These are phyloP conservation scores for Coprinellus aureogranulatus DNA, from an alignment of 768 basidiomycete genomes.

Conservation along the genomic window DNA sequence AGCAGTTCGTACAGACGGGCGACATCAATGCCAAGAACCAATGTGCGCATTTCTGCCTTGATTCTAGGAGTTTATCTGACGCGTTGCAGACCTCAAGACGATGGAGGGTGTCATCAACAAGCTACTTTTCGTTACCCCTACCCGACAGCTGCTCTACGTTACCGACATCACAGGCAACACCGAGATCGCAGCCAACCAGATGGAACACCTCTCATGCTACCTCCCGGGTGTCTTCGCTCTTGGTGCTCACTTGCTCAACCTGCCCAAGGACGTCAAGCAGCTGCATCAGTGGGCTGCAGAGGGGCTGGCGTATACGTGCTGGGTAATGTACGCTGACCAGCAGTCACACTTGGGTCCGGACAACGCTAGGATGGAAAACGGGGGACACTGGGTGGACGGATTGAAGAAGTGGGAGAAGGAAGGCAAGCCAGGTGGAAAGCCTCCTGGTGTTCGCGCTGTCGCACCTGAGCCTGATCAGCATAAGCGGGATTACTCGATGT, in stretches of 20 bases:
- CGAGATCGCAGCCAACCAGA: constrained; percentile 34
- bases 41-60: constrained; percentile 41
- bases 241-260: constrained; percentile 42
- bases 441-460: constrained; percentile 20
- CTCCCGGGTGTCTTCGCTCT: constrained; percentile 62
- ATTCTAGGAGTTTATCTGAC: neutral
- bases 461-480: constrained; percentile 13
- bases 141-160: constrained; percentile 55
- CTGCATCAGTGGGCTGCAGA: constrained; percentile 59
- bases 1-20: constrained; percentile 62
- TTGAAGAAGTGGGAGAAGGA: constrained; percentile 42
- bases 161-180: constrained; percentile 36
- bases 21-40: constrained; percentile 53
- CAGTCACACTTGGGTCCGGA: constrained; percentile 66
- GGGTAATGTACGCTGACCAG: constrained; percentile 62
- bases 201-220: constrained; percentile 67
- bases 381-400: constrained; percentile 37
- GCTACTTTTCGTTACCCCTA: constrained; percentile 52
- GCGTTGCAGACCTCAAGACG: constrained; percentile 42
- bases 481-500: constrained; percentile 38
- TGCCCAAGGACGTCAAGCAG: constrained; percentile 33
- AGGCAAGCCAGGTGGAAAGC: constrained; percentile 26
- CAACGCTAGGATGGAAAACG: constrained; percentile 35
- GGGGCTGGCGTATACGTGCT: constrained; percentile 61
- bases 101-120: constrained; percentile 50